phyloP scores from a whole-genome alignment of 2,329 filamentous ascomycete species.

The Fusarium sp. region DNA sequence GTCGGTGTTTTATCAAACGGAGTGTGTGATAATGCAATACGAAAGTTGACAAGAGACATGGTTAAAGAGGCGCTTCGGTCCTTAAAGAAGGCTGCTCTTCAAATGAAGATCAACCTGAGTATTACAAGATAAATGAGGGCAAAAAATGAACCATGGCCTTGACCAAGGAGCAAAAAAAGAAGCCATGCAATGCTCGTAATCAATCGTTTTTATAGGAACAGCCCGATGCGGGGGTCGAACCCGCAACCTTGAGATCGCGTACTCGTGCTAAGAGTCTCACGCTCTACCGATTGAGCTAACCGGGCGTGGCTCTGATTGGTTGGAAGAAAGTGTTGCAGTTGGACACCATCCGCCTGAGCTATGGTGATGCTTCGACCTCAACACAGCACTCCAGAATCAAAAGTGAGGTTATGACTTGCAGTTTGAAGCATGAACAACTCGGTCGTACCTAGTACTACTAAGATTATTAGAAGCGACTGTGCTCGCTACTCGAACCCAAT shows the following conservation, averaged over 20 bases:
- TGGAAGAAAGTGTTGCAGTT: background rate
- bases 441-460: too few species aligned
- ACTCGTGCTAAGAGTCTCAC: conserved; percentile 67
- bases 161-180: background rate
- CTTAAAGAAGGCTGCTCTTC: background rate
- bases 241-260: conserved; percentile 64
- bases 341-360: background rate
- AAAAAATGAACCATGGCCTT: background rate
- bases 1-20: background rate
- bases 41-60: background rate
- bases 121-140: background rate
- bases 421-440: too few species aligned
- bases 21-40: background rate
- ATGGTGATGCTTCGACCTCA: background rate
- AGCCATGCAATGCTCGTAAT: background rate
- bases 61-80: background rate
- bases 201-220: conserved; percentile 46
- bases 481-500: too few species aligned
- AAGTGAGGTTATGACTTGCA: background rate
- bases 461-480: too few species aligned
- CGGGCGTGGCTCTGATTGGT: conserved; percentile 28
- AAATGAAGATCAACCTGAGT: background rate
- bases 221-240: conserved; percentile 62
- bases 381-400: background rate
- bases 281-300: conserved; percentile 62